Base-by-base conservation (phyloP, 129 eudicot species). In the Pulicaria dysenterica region DNA sequence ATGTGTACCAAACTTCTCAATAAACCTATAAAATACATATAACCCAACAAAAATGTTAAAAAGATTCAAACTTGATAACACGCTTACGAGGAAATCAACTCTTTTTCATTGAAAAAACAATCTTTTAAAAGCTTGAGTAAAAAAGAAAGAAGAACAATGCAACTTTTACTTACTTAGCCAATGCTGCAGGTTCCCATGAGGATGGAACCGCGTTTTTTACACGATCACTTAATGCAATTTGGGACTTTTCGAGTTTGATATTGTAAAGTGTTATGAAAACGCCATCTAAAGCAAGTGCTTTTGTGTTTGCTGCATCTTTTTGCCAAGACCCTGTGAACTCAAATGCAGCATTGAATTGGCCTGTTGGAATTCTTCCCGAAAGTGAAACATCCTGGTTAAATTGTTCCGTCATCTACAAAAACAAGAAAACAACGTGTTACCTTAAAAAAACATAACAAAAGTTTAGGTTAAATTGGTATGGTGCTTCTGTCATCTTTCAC, bases 1-100 rank as follows among this genome's bases (percentile, higher is more conserved):
- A 81, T 88, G 95, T 56, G 95, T 88, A 19, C 95, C 95, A 76
- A 75, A 88, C 69, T 76, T 88, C 79, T 88, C 89, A 64, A 88
- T 88, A 75, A 88, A 88, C 82, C 95, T 88, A 83, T 24, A 69
- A 50, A 6, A 57, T 45, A 19, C 64, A 14, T 6, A 38, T 42
- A 39, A 43, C 54, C 39, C 38, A 60, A 14, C 6, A 8, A 48
- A 36, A n/a, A 19, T 19, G 15, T 42, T 50, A 5, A 9, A 24
- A 63, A 36, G n/a, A 34, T 13, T 58, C 16, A 34, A 39, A 55
- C 37, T 49, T 24, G 47, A 50, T 37, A 7, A 67, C 39, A 8
- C 12, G 6, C n/a, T 24, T 58, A 8, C 8, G 38, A 60, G 12
- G 50, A 73, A 38, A 3, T 48, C 5, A 46, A 15, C 16, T 50